phyloP scores from a whole-genome alignment of 305 asterid genomes.

The Fraxinus dipetala region DNA sequence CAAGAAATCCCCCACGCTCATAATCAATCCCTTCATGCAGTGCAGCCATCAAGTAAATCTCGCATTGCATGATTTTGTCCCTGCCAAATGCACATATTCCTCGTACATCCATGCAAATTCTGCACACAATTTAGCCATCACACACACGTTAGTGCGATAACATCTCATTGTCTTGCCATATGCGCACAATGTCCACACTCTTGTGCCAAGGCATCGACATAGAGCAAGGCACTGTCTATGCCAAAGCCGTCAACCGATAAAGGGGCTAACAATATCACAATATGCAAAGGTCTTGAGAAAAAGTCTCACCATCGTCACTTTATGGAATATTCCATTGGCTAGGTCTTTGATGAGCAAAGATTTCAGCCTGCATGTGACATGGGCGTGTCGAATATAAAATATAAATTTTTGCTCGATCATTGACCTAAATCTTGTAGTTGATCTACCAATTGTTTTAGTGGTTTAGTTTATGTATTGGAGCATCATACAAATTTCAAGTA shows the following conservation, averaged over 20 bases:
- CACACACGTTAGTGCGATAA: too few relatives aligned
- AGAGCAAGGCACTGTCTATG: background rate
- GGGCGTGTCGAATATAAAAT: background rate
- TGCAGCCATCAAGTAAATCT: too few relatives aligned
- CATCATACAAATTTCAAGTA: background rate
- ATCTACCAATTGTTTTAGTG: background rate
- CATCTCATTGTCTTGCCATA: too few relatives aligned
- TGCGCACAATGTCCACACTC: too few relatives aligned
- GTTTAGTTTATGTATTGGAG: background rate
- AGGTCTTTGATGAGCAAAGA: background rate
- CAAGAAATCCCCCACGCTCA: too few relatives aligned
- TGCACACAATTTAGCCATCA: too few relatives aligned
- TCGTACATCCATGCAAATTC: too few relatives aligned
- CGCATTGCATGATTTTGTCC: too few relatives aligned
- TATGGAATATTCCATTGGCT: background rate
- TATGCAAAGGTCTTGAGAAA: background rate
- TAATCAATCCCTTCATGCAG: too few relatives aligned
- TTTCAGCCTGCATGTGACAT: background rate
- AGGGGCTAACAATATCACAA: background rate
- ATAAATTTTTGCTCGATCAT: background rate
- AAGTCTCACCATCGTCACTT: background rate
- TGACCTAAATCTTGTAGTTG: background rate
- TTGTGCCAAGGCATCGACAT: too few relatives aligned
- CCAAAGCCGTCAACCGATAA: background rate
- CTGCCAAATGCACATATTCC: too few relatives aligned